Evolutionary conservation across 140 eudicot species (phyloP).

Genomic region (Senecio squalidus): DNA sequence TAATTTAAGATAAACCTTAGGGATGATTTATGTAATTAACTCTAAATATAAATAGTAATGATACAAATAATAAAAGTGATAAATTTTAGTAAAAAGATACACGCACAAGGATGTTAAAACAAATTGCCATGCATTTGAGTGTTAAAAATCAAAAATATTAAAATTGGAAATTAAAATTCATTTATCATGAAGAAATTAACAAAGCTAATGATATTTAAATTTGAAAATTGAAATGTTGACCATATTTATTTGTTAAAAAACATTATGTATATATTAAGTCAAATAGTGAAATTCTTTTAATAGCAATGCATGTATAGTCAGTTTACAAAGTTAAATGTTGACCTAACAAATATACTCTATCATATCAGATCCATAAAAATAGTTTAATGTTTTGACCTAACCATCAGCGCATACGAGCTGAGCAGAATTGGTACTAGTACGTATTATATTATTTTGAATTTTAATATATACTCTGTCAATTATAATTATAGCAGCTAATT

Average conservation of each 20-base stretch:
- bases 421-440: not conserved
- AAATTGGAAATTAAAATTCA: not conserved
- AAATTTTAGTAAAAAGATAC: too few relatives aligned
- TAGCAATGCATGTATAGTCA: constrained; percentile 19
- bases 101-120: not conserved
- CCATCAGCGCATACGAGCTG: too few relatives aligned
- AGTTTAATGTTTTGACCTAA: constrained; percentile 24
- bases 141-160: not conserved
- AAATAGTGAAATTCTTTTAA: constrained; percentile 5
- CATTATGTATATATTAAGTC: too few relatives aligned
- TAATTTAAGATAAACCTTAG: too few relatives aligned
- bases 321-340: constrained; percentile 27
- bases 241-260: constrained; percentile 6
- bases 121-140: not conserved
- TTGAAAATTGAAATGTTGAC: constrained; percentile 6
- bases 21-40: too few relatives aligned
- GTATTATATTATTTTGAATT: too few relatives aligned
- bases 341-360: constrained; percentile 18
- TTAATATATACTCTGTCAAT: too few relatives aligned
- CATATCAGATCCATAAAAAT: constrained; percentile 10
- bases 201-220: not conserved
- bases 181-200: not conserved
- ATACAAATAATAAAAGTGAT: too few relatives aligned
- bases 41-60: too few relatives aligned
- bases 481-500: too few relatives aligned